Evolutionary conservation across 768 basidiomycete genomes (phyloP).

Genomic region (Boletus rex-veris): DNA sequence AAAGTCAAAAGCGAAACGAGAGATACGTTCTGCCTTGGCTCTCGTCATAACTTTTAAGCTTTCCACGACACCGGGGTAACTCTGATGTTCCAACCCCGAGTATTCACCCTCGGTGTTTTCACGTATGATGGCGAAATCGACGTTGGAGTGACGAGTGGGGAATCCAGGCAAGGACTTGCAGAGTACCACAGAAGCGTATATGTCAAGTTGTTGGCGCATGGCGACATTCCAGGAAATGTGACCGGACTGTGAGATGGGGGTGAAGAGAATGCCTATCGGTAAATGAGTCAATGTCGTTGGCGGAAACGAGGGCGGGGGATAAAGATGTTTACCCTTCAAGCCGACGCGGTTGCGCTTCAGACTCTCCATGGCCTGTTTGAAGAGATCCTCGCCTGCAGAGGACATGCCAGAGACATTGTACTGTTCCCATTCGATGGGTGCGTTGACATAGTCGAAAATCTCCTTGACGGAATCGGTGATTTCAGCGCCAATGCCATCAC

Average conservation of each 20-base stretch:
- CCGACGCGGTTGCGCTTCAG: slow-evolving; percentile 97
- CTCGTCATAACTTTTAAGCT: slow-evolving; percentile 95
- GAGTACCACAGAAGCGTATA: slow-evolving; percentile 96
- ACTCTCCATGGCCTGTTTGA: slow-evolving; percentile 97
- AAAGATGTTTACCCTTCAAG: slow-evolving; percentile 75
- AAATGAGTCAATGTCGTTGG: slow-evolving; percentile 4
- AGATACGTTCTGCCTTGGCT: slow-evolving; percentile 93
- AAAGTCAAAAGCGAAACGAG: slow-evolving; percentile 97
- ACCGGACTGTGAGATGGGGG: slow-evolving; percentile 91
- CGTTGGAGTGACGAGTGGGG: slow-evolving; percentile 92
- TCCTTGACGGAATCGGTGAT: slow-evolving; percentile 99
- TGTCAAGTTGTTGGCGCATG: slow-evolving; percentile 99
- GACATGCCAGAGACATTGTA: slow-evolving; percentile 98
- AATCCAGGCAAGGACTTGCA: slow-evolving; percentile 98
- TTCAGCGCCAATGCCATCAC: slow-evolving; percentile 96
- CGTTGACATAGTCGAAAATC: slow-evolving; percentile 96
- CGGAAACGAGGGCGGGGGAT: background rate
- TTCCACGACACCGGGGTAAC: slow-evolving; percentile 98
- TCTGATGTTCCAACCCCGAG: slow-evolving; percentile 96
- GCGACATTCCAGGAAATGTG: slow-evolving; percentile 99
- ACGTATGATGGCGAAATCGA: slow-evolving; percentile 98
- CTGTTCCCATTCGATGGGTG: slow-evolving; percentile 98
- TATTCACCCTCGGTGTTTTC: slow-evolving; percentile 99
- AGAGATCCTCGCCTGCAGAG: slow-evolving; percentile 88
- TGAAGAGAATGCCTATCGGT: slow-evolving; percentile 83